A percentile compares a stretch with the other conserved stretches of the same genome.
Conservation (phyloP, 495 filamentous ascomycete genomes). For the Hyphodiscus hymeniophilus region DNA sequence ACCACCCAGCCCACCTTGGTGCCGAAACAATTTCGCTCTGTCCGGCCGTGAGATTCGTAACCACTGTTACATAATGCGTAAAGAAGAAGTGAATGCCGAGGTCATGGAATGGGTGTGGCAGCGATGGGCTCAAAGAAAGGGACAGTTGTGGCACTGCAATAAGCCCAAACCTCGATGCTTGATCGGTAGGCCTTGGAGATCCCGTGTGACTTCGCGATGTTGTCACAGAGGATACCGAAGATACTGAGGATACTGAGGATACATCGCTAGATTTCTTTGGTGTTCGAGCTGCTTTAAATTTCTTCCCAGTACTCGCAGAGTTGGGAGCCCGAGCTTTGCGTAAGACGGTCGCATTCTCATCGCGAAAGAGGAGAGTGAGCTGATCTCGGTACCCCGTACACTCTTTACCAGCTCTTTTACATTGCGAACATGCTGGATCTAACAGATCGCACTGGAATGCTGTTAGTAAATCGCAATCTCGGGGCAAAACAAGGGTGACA, state of each 20-base stretch:
- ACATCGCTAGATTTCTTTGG: not conserved
- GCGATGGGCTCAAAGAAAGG: not conserved
- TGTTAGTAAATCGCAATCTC: too few species aligned
- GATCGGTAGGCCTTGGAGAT: too few species aligned
- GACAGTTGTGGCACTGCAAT: too few species aligned
- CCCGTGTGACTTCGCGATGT: too few species aligned
- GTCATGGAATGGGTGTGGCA: conserved; percentile 1
- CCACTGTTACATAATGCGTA: conserved; percentile 4
- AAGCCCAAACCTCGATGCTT: too few species aligned
- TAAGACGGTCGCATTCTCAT: conserved; percentile 60
- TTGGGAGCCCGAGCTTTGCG: conserved; percentile 40
- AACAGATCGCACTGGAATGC: conserved; percentile 53
- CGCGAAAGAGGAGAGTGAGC: conserved; percentile 60
- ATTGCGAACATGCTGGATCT: conserved; percentile 58
- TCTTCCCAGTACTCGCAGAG: not conserved
- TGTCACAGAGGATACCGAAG: too few species aligned
- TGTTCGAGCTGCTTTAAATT: not conserved
- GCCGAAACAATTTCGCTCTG: not conserved
- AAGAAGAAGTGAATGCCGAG: conserved; percentile 19
- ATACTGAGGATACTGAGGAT: not conserved
- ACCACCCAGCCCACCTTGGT: not conserved
- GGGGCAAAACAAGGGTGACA: too few species aligned
- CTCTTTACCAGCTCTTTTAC: conserved; percentile 47
- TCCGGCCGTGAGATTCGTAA: not conserved
- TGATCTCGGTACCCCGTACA: conserved; percentile 68